Evolutionary conservation across 441 rosid genomes (phyloP).

Genomic region (Arabidopsis hybrid): DNA sequence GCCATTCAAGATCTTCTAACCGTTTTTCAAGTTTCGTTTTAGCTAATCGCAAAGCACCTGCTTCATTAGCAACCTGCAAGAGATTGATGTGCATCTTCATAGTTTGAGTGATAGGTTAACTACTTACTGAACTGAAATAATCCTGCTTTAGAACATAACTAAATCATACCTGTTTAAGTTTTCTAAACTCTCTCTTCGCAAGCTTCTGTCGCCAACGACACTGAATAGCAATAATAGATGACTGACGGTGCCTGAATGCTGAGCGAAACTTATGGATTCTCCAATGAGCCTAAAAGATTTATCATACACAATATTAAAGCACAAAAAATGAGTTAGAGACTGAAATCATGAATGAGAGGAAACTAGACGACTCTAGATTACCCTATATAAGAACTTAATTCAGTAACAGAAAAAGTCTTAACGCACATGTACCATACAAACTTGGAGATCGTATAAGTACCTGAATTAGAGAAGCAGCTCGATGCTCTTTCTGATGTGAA

Average conservation of each 20-base stretch:
- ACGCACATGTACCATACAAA: not conserved
- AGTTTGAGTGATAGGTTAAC: slow-evolving; percentile 20
- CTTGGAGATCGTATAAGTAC: slow-evolving; percentile 45
- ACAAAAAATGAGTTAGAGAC: slow-evolving; percentile 27
- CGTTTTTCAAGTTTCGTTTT: slow-evolving; percentile 97
- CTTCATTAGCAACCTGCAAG: slow-evolving; percentile 89
- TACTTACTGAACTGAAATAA: slow-evolving; percentile 14
- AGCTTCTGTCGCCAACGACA: slow-evolving; percentile 92
- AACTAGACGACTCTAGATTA: slow-evolving; percentile 16
- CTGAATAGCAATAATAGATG: slow-evolving; percentile 81
- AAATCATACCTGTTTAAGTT: slow-evolving; percentile 72
- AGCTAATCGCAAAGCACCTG: slow-evolving; percentile 94
- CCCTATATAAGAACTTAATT: not conserved
- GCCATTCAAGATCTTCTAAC: slow-evolving; percentile 93
- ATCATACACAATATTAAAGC: slow-evolving; percentile 19
- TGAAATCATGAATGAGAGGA: slow-evolving; percentile 33
- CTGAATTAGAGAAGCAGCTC: slow-evolving; percentile 85
- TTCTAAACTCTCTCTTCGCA: slow-evolving; percentile 84
- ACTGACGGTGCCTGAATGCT: slow-evolving; percentile 64
- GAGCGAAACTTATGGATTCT: slow-evolving; percentile 74
- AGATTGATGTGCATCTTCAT: slow-evolving; percentile 32
- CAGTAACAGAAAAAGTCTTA: not conserved
- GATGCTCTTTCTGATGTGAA: slow-evolving; percentile 59
- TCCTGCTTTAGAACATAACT: slow-evolving; percentile 29
- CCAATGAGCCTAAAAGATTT: slow-evolving; percentile 73